phyloP scores from a whole-genome alignment of 768 basidiomycete genomes.

The Mycena filopes region DNA sequence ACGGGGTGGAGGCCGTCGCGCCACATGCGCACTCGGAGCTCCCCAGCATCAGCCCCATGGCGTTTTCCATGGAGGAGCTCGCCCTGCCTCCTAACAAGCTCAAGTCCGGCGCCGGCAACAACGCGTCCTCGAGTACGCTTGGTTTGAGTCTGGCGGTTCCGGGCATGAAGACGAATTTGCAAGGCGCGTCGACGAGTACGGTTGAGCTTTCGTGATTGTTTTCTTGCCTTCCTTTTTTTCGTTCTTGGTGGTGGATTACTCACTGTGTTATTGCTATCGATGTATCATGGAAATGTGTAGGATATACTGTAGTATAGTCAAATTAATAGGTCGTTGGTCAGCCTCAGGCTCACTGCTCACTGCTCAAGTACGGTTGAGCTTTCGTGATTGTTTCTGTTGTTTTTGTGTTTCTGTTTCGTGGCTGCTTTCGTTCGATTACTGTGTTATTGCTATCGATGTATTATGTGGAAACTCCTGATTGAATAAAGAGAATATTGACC shows the following conservation, averaged over 20 bases:
- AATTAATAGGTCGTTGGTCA: too few relatives aligned
- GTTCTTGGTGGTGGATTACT: background rate
- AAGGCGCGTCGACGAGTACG: constrained; percentile 13
- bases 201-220: background rate
- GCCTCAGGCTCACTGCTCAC: too few relatives aligned
- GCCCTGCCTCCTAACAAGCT: constrained; percentile 5
- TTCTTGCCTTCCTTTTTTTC: background rate
- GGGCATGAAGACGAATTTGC: background rate
- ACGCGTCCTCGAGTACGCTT: constrained; percentile 18
- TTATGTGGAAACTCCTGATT: too few relatives aligned
- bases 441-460: too few relatives aligned
- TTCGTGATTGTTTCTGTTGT: background rate
- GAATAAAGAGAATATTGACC: too few relatives aligned
- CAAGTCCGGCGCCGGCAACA: background rate
- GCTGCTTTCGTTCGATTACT: too few relatives aligned
- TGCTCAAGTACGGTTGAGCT: constrained; percentile 13
- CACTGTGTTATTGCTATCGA: too few relatives aligned
- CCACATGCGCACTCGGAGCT: background rate
- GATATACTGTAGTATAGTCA: background rate
- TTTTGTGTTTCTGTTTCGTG: background rate
- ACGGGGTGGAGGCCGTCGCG: constrained; percentile 4
- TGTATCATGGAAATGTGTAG: background rate
- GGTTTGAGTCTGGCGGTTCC: background rate
- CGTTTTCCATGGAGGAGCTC: constrained; percentile 15
- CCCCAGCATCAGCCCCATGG: constrained; percentile 3